Base-by-base conservation (phyloP, 371 early-diverging fungal species). In the Apophysomyces trapeziformis region DNA sequence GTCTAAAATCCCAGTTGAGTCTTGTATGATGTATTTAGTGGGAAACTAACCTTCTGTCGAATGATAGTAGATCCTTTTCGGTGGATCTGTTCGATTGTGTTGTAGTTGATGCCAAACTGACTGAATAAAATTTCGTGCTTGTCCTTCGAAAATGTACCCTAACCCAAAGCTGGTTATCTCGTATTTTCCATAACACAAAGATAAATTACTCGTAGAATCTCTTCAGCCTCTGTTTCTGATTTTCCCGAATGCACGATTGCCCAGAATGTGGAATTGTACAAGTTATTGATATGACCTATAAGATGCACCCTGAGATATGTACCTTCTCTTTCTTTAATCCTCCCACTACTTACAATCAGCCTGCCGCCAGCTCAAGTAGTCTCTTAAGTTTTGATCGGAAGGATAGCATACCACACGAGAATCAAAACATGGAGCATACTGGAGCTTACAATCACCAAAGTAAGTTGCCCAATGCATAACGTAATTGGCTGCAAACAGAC, bases 241-340 rank as follows among this genome's bases (percentile, higher is more conserved):
- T 83, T 79, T 11, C 90, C 92, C 41, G 82, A 72, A 56, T 89
- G 87, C 11, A 97, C 98, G 54, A 98, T 77, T 7, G 89, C 81
- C 98, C 98, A 97, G 76, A 96, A 97, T 5, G 92, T 88, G 0
- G 97, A 95, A 73, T 98, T 97, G 77, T 96, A 97, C 59, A 96
- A 71, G 68, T 93, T 93, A 71, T 95, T 94, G 70, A 92, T 92
- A 68, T 92, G 94, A 63, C 89, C 85, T 87, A 73, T 3, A 1
- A 35, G 18, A 60, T 56, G 32, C 37, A 43, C n/a, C 35, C 7
- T 8, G 7, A 6, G 8, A 58, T 46, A 6, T 9, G 39, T 39
- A 21, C 18, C 6, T 54, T n/a, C 18, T 37, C 14, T 32, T 36
- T 21, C 47, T 1, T 6, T 47, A 26, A 2, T 26, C 32, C 12